Percentiles rank a stretch among this genome's conserved stretches.
phyloP scores from a whole-genome alignment of 768 basidiomycete genomes.

The Tubosaeta sp. region DNA sequence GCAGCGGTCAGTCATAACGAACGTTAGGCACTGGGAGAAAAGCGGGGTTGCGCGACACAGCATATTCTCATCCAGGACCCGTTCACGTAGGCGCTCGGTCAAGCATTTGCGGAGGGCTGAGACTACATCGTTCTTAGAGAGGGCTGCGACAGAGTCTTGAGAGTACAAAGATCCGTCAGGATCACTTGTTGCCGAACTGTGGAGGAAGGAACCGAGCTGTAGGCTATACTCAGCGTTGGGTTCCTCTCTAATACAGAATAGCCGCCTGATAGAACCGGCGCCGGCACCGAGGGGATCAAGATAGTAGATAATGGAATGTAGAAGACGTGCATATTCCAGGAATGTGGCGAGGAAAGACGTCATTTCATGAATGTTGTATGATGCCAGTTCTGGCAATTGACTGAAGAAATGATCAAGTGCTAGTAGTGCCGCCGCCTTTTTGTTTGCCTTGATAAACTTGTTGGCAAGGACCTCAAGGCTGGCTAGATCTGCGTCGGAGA shows the following conservation, averaged over 20 bases:
- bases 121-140: constrained; percentile 20
- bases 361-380: constrained; percentile 18
- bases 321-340: constrained; percentile 5
- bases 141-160: constrained; percentile 8
- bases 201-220: constrained; percentile 7
- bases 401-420: constrained; percentile 8
- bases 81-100: constrained; percentile 21
- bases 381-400: constrained; percentile 13
- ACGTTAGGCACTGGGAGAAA: constrained; percentile 40
- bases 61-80: constrained; percentile 32
- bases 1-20: constrained; percentile 32
- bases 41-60: constrained; percentile 26
- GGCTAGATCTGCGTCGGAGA: constrained; percentile 18
- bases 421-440: constrained; percentile 4
- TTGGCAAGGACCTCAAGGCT: constrained; percentile 32
- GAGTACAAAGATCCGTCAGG: background rate
- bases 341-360: constrained; percentile 4
- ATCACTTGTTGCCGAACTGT: background rate
- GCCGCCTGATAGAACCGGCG: constrained; percentile 25
- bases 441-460: constrained; percentile 20
- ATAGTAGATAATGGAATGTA: constrained; percentile 2
- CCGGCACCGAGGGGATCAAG: constrained; percentile 5
- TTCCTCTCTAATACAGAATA: constrained; percentile 20
- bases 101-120: constrained; percentile 24
- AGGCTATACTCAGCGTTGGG: constrained; percentile 10